A percentile compares a stretch with the other conserved stretches of the same genome.
phyloP scores from a whole-genome alignment of 345 rosid genomes.

The Lumnitzera littorea region DNA sequence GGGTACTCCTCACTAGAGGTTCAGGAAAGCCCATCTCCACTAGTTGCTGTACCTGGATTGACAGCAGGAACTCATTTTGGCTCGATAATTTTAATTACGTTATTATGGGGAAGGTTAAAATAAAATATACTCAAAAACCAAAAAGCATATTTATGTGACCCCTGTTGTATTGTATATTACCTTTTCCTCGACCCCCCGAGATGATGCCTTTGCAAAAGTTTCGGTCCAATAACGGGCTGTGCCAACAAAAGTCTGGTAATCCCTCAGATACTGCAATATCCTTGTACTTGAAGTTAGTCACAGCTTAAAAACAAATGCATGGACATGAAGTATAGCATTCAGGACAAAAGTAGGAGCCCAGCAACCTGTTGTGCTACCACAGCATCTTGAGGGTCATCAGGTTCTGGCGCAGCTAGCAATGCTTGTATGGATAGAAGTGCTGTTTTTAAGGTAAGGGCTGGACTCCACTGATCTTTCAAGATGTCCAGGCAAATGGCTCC shows the following conservation, averaged over 20 bases:
- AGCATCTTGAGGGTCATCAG: constrained; percentile 99
- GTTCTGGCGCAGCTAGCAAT: constrained; percentile 85
- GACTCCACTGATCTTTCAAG: constrained; percentile 99
- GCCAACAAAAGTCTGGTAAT: constrained; percentile 72
- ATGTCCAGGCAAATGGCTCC: constrained; percentile 98
- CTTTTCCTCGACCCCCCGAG: constrained; percentile 79
- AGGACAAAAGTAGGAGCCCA: constrained; percentile 8
- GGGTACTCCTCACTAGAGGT: constrained; percentile 62
- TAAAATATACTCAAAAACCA: neutral
- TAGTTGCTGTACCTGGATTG: constrained; percentile 65
- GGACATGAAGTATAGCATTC: neutral
- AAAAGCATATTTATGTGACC: neutral
- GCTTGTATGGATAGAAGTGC: constrained; percentile 98
- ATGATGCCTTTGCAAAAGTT: constrained; percentile 77
- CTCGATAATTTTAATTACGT: too few species aligned
- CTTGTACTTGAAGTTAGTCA: neutral
- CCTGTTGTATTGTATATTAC: constrained; percentile 20
- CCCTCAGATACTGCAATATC: constrained; percentile 68
- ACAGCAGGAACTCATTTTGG: constrained; percentile 2
- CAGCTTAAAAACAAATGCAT: neutral
- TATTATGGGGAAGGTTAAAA: too few species aligned
- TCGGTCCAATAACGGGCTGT: constrained; percentile 99
- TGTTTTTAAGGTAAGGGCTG: constrained; percentile 95
- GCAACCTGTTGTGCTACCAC: constrained; percentile 96
- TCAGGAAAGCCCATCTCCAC: constrained; percentile 96